phyloP scores from a whole-genome alignment of 495 filamentous ascomycete species.

The Neurospora sp. region DNA sequence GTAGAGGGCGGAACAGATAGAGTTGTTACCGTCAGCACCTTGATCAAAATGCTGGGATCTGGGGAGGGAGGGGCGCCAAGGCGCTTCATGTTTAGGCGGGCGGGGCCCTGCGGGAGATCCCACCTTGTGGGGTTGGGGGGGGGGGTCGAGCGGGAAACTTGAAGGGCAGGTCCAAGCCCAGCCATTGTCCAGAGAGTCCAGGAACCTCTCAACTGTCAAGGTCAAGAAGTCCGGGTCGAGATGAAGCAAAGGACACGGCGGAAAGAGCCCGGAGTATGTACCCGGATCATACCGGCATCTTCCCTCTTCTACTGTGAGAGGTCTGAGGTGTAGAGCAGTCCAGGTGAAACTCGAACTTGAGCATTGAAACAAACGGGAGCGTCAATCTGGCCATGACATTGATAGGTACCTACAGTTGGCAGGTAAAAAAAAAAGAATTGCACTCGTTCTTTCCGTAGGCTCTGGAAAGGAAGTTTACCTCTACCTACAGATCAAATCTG shows the following conservation, averaged over 20 bases:
- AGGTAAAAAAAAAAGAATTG: neutral
- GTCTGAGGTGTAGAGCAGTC: neutral
- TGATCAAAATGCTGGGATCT: neutral
- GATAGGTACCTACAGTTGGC: neutral
- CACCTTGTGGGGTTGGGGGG: neutral
- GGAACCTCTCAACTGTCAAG: neutral
- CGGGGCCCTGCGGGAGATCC: neutral
- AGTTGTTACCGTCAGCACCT: neutral
- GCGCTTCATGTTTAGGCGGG: neutral
- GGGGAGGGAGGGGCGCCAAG: neutral
- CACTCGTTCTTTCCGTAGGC: neutral
- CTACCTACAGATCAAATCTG: neutral
- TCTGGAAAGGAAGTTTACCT: neutral
- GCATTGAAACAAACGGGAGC: neutral
- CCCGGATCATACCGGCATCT: neutral
- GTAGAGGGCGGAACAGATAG: neutral
- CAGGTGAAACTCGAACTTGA: neutral
- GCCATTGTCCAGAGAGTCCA: neutral
- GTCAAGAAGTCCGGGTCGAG: neutral
- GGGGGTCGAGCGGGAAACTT: neutral
- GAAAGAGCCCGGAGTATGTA: neutral
- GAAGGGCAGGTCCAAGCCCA: neutral
- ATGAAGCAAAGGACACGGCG: neutral
- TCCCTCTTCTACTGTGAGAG: neutral
- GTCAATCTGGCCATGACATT: neutral